Conservation (phyloP, 2,329 filamentous ascomycete genomes). For the Ceratocystis albifundus region DNA sequence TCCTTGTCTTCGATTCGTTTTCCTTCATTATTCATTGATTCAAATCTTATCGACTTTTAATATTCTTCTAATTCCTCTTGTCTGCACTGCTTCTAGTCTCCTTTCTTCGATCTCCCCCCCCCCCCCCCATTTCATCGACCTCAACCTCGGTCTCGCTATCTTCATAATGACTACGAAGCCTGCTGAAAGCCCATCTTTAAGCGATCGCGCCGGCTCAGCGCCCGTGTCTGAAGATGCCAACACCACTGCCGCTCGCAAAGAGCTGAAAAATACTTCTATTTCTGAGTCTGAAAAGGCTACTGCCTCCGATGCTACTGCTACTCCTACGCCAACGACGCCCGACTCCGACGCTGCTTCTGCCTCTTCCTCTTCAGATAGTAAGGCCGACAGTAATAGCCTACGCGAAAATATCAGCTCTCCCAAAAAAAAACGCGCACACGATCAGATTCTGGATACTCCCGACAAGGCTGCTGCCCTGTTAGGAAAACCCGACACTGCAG, state of each 20-base stretch:
- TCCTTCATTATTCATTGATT: slow-evolving; percentile 16
- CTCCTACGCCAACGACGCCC: slow-evolving; percentile 29
- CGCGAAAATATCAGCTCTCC: slow-evolving; percentile 46
- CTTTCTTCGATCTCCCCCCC: background rate
- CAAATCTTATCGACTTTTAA: slow-evolving; percentile 12
- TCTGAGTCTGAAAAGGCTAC: slow-evolving; percentile 30
- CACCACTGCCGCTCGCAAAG: slow-evolving; percentile 51
- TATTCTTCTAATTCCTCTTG: slow-evolving; percentile 6
- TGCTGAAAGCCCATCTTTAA: slow-evolving; percentile 33
- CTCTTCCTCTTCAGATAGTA: slow-evolving; percentile 29
- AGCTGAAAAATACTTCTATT: slow-evolving; percentile 53
- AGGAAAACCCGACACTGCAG: slow-evolving; percentile 36
- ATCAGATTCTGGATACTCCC: slow-evolving; percentile 42
- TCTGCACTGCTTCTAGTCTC: background rate
- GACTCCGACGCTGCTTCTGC: slow-evolving; percentile 30
- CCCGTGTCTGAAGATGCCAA: slow-evolving; percentile 44
- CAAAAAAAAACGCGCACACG: slow-evolving; percentile 55
- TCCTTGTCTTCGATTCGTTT: slow-evolving; percentile 11
- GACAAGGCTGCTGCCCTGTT: slow-evolving; percentile 36
- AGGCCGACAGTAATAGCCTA: slow-evolving; percentile 31
- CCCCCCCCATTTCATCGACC: background rate
- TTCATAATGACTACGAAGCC: slow-evolving; percentile 38
- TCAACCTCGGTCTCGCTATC: too few relatives aligned
- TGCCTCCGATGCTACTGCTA: slow-evolving; percentile 26
- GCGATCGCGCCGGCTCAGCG: slow-evolving; percentile 26